phyloP scores from a whole-genome alignment of 441 rosid genomes.

The Breynia disticha region DNA sequence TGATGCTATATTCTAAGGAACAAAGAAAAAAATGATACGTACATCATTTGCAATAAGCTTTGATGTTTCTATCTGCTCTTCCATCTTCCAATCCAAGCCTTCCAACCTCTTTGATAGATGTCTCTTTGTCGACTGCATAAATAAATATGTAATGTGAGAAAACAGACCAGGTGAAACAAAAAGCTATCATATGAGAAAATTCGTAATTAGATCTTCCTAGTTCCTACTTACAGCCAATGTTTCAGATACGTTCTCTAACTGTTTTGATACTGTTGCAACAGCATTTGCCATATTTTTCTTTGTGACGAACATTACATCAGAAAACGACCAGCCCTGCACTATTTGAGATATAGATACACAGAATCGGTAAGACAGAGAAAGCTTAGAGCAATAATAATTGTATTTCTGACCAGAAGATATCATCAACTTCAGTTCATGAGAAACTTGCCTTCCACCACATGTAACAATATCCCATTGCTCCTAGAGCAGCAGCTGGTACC shows the following conservation, averaged over 20 bases:
- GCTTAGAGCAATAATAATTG: not conserved
- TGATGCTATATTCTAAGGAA: too few relatives aligned
- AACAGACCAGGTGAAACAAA: conserved; percentile 8
- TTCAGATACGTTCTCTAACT: conserved; percentile 62
- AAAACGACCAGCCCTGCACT: conserved; percentile 75
- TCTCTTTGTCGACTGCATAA: conserved; percentile 65
- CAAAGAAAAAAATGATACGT: conserved; percentile 12
- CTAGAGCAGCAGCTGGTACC: conserved; percentile 82
- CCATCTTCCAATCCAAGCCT: conserved; percentile 75
- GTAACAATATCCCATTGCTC: conserved; percentile 90
- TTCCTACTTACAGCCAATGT: conserved; percentile 55
- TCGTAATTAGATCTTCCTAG: not conserved
- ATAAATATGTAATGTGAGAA: conserved; percentile 13
- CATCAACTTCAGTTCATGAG: conserved; percentile 11
- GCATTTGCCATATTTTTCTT: conserved; percentile 82
- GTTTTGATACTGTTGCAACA: conserved; percentile 64
- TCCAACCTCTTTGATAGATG: conserved; percentile 65
- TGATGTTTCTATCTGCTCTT: conserved; percentile 65
- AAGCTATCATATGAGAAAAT: conserved; percentile 10
- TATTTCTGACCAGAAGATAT: conserved; percentile 5
- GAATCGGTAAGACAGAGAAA: conserved; percentile 7
- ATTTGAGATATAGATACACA: too few relatives aligned
- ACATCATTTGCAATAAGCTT: conserved; percentile 62
- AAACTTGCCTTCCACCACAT: conserved; percentile 88
- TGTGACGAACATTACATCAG: conserved; percentile 83